Evolutionary conservation across 352 stramenopile species (phyloP).

Genomic region (Phytophthora boehmeriae): DNA sequence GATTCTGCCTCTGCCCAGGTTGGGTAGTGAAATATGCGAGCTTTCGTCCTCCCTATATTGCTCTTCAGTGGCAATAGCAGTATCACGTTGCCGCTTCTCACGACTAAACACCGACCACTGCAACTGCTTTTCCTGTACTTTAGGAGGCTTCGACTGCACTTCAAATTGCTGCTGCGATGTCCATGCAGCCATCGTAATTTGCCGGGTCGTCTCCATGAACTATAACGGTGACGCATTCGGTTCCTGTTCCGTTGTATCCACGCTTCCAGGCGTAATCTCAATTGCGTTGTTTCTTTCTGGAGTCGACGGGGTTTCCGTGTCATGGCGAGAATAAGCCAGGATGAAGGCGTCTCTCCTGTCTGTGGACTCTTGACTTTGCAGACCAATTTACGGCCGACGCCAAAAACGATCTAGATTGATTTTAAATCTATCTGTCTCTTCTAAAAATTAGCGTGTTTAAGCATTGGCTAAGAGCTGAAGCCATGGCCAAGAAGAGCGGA

Average conservation of each 20-base stretch:
- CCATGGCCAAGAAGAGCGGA: slow-evolving; percentile 51
- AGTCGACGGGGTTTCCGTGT: neutral
- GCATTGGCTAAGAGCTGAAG: slow-evolving; percentile 12
- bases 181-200: slow-evolving; percentile 3
- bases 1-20: slow-evolving; percentile 6
- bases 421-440: too few relatives aligned
- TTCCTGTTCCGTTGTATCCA: neutral
- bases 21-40: slow-evolving; percentile 9
- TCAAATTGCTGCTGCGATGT: neutral
- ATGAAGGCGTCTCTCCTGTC: neutral
- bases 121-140: neutral
- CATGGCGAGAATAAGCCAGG: neutral
- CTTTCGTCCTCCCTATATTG: neutral
- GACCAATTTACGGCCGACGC: too few relatives aligned
- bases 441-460: too few relatives aligned
- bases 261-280: too few relatives aligned
- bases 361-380: neutral
- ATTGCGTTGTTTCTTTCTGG: neutral
- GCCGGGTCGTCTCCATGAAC: slow-evolving; percentile 10
- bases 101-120: neutral
- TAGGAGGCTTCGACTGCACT: neutral
- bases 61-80: neutral
- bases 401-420: too few relatives aligned
- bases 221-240: neutral
- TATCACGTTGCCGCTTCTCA: neutral